These are phyloP conservation scores for Effrenium voratum DNA, from an alignment of 73 alveolate species.

Conservation along the genomic window DNA sequence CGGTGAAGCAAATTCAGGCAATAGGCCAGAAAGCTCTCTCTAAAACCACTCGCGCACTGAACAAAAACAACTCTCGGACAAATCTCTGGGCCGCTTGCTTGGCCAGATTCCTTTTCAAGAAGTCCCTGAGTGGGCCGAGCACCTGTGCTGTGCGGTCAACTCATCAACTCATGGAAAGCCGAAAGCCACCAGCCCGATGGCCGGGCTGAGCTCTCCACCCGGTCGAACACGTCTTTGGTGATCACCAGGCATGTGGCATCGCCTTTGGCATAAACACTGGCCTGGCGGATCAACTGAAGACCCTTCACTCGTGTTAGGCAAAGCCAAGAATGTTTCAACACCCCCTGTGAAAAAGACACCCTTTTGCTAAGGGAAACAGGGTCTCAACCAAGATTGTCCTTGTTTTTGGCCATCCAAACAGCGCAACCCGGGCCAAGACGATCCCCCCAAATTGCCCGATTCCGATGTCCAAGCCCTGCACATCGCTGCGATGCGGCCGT, in stretches of 20 bases:
- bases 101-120: constrained; percentile 54
- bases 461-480: too few species aligned
- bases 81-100: not conserved
- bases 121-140: constrained; percentile 81
- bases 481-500: not conserved
- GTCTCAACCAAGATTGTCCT: too few species aligned
- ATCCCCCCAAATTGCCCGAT: too few species aligned
- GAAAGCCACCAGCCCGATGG: not conserved
- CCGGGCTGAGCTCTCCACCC: too few species aligned
- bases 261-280: constrained; percentile 86
- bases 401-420: too few species aligned
- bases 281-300: too few species aligned
- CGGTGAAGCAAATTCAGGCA: not conserved
- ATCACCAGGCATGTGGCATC: constrained; percentile 83
- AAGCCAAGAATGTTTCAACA: too few species aligned
- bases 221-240: constrained; percentile 89
- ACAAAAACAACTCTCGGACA: not conserved
- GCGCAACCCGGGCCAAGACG: too few species aligned
- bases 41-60: not conserved
- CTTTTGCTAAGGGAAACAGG: too few species aligned
- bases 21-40: not conserved
- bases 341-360: too few species aligned
- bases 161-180: not conserved
- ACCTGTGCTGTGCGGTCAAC: not conserved
- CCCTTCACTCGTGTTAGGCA: too few species aligned